Evolutionary conservation across 208 protist genomes (phyloP), one percentile per base, ranked within the genome.

Genomic region (Novymonas esmeraldas): DNA sequence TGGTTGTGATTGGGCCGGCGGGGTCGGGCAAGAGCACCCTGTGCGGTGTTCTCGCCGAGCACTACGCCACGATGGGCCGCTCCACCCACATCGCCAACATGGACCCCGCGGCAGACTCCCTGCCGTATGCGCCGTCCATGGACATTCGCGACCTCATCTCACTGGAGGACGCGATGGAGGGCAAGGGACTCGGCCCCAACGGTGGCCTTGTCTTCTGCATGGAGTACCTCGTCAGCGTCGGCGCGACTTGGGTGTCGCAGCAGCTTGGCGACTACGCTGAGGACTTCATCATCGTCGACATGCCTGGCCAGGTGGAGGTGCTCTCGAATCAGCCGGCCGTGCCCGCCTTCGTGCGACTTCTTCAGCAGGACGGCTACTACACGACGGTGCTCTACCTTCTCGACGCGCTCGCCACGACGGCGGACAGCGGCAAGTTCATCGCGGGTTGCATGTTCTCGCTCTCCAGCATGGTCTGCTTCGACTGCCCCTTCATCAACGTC

Each of bases 231-330:
- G 88, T 98, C 49, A 88, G 93, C 29, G 70, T 66, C 5, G 98
- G 98, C 18, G 55, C 93, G 28, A 74, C 93, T 57, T 99, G 98
- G 98, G 73, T 99, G 36, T 64, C 80, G 33, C 94, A 99, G 28
- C 84, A 95, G 64, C 79, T 99, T 2, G 85, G 85, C 29, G 94
- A 98, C 68, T 97, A 93, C 66, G 86, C 79, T 34, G 97, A 98
- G 51, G 89, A 98, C 58, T 99, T 99, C 67, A 69, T 99, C n/a
- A 84, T 99, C 38, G 95, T 99, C 55, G 99, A 99, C 82, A 98
- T 97, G 84, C 99, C 99, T 0, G 99, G 99, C 33, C 99, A 99
- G 87, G 97, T 99, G 41, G 98, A 99, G 88, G 92, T 99, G 46
- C 99, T 99, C 66, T 99, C 97, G 42, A 98, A 99, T 72, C 73